Evolutionary conservation across 2,329 filamentous ascomycete species (phyloP).

Genomic region (Aspergillus felis): DNA sequence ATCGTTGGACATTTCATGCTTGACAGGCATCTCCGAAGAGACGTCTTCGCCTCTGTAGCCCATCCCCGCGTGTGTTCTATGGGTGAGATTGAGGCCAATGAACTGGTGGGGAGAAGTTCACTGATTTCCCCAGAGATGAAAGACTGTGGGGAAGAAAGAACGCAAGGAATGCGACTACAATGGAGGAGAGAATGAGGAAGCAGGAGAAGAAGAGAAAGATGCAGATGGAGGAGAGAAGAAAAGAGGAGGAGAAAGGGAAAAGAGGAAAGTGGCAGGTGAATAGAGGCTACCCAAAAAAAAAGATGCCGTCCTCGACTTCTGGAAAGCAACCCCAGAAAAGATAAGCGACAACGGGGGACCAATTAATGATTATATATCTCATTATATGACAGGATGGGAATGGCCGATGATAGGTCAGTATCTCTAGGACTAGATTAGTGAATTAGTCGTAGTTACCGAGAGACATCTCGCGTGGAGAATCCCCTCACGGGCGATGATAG

Average conservation of each 20-base stretch:
- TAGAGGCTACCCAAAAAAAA: background rate
- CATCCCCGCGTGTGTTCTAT: background rate
- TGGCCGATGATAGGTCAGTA: background rate
- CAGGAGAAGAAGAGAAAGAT: background rate
- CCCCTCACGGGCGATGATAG: background rate
- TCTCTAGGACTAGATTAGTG: background rate
- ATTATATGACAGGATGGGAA: too few relatives aligned
- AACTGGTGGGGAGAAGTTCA: background rate
- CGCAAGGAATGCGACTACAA: background rate
- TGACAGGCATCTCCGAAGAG: conserved; percentile 12
- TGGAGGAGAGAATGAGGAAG: background rate
- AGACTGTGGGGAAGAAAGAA: background rate
- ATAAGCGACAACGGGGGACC: background rate
- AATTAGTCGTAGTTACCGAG: too few relatives aligned
- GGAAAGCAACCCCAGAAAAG: background rate
- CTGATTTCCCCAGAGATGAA: background rate
- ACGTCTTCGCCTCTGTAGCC: conserved; percentile 21
- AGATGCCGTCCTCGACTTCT: background rate
- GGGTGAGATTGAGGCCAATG: background rate
- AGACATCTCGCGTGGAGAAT: background rate
- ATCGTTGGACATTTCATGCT: conserved; percentile 17
- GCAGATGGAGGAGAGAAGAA: background rate
- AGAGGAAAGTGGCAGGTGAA: background rate
- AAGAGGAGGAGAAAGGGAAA: background rate
- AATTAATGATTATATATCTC: background rate